Evolutionary conservation across 306 rosid species (phyloP).

Genomic region (Begonia masoniana): DNA sequence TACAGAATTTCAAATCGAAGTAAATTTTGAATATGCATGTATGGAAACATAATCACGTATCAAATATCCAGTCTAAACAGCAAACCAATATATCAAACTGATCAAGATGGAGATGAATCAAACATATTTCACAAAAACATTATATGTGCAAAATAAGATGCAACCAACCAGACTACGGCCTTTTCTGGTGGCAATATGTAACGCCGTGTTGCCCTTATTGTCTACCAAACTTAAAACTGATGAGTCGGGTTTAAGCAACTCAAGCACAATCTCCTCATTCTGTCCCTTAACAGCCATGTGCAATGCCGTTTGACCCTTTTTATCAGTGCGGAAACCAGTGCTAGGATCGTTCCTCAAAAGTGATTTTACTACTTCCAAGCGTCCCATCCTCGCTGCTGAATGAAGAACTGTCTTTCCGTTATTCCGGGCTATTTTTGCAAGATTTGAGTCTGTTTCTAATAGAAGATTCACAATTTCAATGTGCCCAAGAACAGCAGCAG

Average conservation of each 20-base stretch:
- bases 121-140: neutral
- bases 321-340: constrained; percentile 66
- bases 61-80: neutral
- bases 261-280: constrained; percentile 70
- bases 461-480: constrained; percentile 74
- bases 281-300: constrained; percentile 98
- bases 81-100: neutral
- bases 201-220: constrained; percentile 85
- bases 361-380: constrained; percentile 76
- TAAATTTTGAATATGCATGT: neutral
- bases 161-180: constrained; percentile 57
- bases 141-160: constrained; percentile 6
- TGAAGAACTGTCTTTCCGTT: constrained; percentile 95
- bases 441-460: constrained; percentile 80
- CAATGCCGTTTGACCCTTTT: constrained; percentile 88
- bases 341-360: constrained; percentile 64
- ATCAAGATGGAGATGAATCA: neutral
- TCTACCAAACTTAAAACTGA: constrained; percentile 62
- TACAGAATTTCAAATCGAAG: neutral
- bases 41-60: neutral
- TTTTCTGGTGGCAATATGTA: constrained; percentile 77
- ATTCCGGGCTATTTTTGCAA: constrained; percentile 78
- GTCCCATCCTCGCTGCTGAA: constrained; percentile 95
- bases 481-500: constrained; percentile 93
- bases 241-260: constrained; percentile 63